phyloP scores from a whole-genome alignment of 495 filamentous ascomycete genomes.

The Staphylotrichum longicolle region DNA sequence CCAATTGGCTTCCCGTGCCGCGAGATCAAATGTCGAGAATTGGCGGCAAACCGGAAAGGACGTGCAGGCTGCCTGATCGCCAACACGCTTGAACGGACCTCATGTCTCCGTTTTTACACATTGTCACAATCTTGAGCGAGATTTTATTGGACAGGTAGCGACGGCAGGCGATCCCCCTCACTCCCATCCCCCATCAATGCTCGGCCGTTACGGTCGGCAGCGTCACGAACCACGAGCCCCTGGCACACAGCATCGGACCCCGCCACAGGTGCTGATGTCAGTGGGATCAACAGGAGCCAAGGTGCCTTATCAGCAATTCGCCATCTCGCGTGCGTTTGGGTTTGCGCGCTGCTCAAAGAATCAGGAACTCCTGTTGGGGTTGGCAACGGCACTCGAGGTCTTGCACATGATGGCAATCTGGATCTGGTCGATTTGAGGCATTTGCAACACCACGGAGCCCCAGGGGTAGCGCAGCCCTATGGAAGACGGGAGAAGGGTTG shows the following conservation, averaged over 20 bases:
- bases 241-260: constrained; percentile 4
- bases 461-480: constrained; percentile 6
- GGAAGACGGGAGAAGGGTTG: neutral
- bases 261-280: neutral
- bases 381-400: too few relatives aligned
- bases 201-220: constrained; percentile 19
- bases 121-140: neutral
- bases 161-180: neutral
- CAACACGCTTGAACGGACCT: neutral
- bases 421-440: neutral
- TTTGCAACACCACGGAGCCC: neutral
- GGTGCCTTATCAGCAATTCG: too few relatives aligned
- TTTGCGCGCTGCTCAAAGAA: too few relatives aligned
- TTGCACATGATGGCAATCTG: too few relatives aligned
- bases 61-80: constrained; percentile 13
- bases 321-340: too few relatives aligned
- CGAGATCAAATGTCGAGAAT: neutral
- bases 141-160: neutral
- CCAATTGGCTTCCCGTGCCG: neutral
- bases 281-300: neutral
- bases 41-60: constrained; percentile 11
- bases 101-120: neutral
- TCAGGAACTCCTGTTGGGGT: too few relatives aligned
- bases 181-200: neutral
- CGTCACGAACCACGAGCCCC: constrained; percentile 5